A percentile compares a stretch with the other conserved stretches of the same genome.
These are phyloP conservation scores for Rhizopus microsporus DNA, from an alignment of 371 early-diverging fungal species.

Conservation along the genomic window DNA sequence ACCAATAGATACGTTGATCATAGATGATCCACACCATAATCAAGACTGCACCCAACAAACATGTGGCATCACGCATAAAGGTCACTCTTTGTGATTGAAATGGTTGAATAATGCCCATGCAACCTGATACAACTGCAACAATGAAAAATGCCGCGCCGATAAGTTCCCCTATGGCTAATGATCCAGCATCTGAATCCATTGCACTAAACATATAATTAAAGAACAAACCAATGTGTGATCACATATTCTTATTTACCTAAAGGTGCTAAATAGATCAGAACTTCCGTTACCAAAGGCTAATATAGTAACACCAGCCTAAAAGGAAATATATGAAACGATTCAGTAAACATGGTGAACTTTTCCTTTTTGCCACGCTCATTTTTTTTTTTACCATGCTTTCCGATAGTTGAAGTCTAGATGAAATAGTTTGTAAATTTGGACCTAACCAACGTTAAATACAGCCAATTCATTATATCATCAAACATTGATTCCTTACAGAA, in stretches of 20 bases:
- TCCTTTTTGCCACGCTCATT: background rate
- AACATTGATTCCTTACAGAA: constrained; percentile 54
- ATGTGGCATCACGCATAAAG: constrained; percentile 72
- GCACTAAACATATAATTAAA: constrained; percentile 47
- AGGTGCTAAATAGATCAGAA: constrained; percentile 81
- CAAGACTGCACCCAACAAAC: constrained; percentile 67
- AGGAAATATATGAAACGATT: background rate
- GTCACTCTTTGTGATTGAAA: constrained; percentile 67
- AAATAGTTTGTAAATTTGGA: constrained; percentile 67
- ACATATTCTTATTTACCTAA: constrained; percentile 40
- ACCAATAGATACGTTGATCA: constrained; percentile 62
- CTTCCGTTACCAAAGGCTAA: constrained; percentile 86
- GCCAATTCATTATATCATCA: too few relatives aligned
- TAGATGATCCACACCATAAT: constrained; percentile 62
- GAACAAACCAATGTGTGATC: background rate
- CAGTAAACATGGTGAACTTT: background rate
- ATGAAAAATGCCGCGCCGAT: constrained; percentile 83
- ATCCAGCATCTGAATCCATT: constrained; percentile 69
- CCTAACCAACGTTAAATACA: constrained; percentile 27
- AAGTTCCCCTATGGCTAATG: constrained; percentile 80
- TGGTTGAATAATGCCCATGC: constrained; percentile 68
- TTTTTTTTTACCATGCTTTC: constrained; percentile 60
- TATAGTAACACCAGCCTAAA: constrained; percentile 81
- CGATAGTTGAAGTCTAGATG: constrained; percentile 60
- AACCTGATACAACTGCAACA: constrained; percentile 71